Evolutionary conservation across 208 protist genomes (phyloP).

Genomic region (Trypanosoma melophagium): DNA sequence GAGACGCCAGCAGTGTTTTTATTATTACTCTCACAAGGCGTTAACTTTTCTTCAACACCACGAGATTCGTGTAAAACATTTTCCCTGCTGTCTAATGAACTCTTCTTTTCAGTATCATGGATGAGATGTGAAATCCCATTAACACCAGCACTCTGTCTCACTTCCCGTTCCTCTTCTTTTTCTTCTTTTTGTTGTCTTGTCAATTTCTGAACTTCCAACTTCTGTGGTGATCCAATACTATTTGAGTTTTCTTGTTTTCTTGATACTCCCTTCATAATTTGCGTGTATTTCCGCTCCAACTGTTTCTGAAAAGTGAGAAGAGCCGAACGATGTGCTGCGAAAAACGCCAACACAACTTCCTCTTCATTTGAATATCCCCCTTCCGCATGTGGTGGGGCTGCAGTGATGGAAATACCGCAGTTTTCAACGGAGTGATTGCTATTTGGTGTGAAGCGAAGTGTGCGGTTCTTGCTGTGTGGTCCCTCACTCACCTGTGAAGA

Average conservation of each 20-base stretch:
- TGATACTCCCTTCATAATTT: conserved; percentile 1
- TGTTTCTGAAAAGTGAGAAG: conserved; percentile 1
- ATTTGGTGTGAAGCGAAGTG: not conserved
- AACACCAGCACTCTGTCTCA: too few relatives aligned
- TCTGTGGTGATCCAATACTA: too few relatives aligned
- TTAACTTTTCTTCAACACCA: not conserved
- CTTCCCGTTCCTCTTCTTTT: too few relatives aligned
- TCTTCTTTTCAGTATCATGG: too few relatives aligned
- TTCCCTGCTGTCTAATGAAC: not conserved
- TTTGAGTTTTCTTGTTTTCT: not conserved
- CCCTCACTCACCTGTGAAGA: not conserved
- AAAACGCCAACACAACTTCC: conserved; percentile 19
- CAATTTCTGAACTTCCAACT: too few relatives aligned
- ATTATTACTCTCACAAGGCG: not conserved
- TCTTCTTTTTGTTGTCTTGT: too few relatives aligned
- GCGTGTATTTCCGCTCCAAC: not conserved
- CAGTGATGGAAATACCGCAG: not conserved
- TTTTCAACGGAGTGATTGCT: not conserved
- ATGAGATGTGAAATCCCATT: too few relatives aligned
- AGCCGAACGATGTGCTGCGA: conserved; percentile 10
- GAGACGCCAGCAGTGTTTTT: not conserved
- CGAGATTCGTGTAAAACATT: not conserved
- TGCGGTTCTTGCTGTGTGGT: not conserved
- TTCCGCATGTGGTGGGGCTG: not conserved
- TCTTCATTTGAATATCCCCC: not conserved